Evolutionary conservation across 805 yeast species (phyloP).

Genomic region (Sugiyamaella lignohabitans): DNA sequence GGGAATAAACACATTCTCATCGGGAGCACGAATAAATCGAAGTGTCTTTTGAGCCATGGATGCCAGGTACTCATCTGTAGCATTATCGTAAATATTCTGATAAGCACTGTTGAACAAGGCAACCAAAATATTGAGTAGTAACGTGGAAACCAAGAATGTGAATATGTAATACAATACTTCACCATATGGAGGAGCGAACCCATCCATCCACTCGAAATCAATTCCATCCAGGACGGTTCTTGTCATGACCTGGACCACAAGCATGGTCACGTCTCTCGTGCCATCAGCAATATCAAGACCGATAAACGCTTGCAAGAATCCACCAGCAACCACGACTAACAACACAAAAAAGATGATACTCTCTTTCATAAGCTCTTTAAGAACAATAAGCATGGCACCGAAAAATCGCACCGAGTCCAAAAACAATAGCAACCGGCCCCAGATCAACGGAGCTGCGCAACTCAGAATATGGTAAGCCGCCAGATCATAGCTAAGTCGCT

Average conservation of each 20-base stretch:
- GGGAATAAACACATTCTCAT: conserved; percentile 75
- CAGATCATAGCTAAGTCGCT: conserved; percentile 36
- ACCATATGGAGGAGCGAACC: conserved; percentile 82
- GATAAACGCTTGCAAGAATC: conserved; percentile 79
- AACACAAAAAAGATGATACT: conserved; percentile 76
- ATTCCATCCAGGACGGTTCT: conserved; percentile 72
- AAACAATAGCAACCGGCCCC: conserved; percentile 70
- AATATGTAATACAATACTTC: conserved; percentile 69
- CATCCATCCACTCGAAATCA: conserved; percentile 59
- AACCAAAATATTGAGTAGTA: conserved; percentile 73
- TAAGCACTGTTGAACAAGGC: conserved; percentile 84
- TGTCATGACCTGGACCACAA: conserved; percentile 56
- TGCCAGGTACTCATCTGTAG: conserved; percentile 79
- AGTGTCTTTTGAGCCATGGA: conserved; percentile 78
- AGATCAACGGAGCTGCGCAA: conserved; percentile 79
- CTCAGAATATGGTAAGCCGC: conserved; percentile 64
- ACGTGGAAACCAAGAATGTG: conserved; percentile 66
- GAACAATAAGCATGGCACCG: conserved; percentile 82
- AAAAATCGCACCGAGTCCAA: conserved; percentile 76
- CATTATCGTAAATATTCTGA: conserved; percentile 71
- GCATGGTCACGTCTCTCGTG: conserved; percentile 61
- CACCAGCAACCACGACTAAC: conserved; percentile 61
- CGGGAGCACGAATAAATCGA: conserved; percentile 82
- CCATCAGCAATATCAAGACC: conserved; percentile 90
- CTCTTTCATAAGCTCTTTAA: conserved; percentile 82